These are phyloP conservation scores for Elymus sibiricus DNA, from an alignment of 176 grass and related monocot species.

Conservation along the genomic window DNA sequence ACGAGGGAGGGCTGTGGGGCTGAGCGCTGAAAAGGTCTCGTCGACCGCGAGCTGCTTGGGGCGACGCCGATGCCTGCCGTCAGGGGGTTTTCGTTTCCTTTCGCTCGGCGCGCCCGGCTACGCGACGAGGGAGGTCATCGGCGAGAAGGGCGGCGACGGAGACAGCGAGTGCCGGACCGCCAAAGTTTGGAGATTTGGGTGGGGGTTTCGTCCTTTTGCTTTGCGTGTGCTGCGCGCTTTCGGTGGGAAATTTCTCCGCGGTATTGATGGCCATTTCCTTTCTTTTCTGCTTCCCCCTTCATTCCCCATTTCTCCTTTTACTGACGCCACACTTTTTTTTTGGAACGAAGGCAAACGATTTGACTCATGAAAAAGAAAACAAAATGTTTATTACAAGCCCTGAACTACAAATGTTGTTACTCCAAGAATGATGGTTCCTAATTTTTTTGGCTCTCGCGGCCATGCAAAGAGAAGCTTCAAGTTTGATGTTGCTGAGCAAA, in stretches of 20 bases:
- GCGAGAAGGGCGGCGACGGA: not conserved
- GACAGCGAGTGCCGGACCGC: not conserved
- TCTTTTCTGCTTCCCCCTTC: too few relatives aligned
- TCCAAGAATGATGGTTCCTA: too few relatives aligned
- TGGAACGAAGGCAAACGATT: too few relatives aligned
- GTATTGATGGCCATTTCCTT: not conserved
- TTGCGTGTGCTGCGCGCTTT: not conserved
- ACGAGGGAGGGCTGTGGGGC: not conserved
- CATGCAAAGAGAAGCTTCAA: too few relatives aligned
- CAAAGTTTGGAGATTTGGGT: not conserved
- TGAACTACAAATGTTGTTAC: too few relatives aligned
- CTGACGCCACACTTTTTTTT: too few relatives aligned
- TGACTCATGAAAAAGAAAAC: too few relatives aligned
- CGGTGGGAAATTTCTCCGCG: not conserved
- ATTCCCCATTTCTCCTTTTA: too few relatives aligned
- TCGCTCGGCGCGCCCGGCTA: not conserved
- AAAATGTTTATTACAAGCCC: too few relatives aligned
- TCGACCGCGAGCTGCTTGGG: constrained; percentile 25
- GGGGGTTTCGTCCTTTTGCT: not conserved
- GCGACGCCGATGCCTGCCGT: not conserved
- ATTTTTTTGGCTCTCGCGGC: too few relatives aligned
- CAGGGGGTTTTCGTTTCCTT: constrained; percentile 8
- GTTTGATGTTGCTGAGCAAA: too few relatives aligned
- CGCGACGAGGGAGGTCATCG: not conserved
- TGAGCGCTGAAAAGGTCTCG: constrained; percentile 5